Conservation (phyloP, 2,329 filamentous ascomycete genomes). For the Beauveria bassiana region DNA sequence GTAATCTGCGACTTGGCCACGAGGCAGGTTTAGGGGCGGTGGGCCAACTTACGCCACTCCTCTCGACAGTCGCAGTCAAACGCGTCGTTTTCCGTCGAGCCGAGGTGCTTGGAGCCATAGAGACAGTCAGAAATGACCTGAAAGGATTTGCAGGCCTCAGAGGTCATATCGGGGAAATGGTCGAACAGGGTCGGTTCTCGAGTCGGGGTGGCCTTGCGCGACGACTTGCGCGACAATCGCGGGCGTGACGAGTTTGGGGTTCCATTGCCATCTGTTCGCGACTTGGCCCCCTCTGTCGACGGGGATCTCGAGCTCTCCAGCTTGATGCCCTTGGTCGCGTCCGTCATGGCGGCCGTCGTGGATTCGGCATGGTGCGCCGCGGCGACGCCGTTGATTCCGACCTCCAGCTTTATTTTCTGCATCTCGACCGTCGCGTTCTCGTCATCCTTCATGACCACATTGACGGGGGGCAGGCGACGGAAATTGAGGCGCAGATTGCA, state of each 20-base stretch:
- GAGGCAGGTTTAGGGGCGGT: neutral
- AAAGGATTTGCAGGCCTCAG: constrained; percentile 68
- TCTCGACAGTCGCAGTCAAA: constrained; percentile 93
- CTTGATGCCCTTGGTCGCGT: constrained; percentile 1
- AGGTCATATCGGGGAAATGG: constrained; percentile 70
- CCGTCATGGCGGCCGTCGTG: neutral
- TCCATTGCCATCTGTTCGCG: constrained; percentile 39
- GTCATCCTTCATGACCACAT: constrained; percentile 19
- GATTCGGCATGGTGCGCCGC: neutral
- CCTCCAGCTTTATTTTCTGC: constrained; percentile 28
- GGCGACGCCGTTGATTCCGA: constrained; percentile 18
- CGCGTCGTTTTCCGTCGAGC: constrained; percentile 80
- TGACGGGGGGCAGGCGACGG: neutral
- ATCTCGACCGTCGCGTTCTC: constrained; percentile 18
- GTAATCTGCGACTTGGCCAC: neutral
- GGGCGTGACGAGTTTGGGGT: constrained; percentile 47
- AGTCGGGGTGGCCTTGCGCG: constrained; percentile 56
- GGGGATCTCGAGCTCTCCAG: constrained; percentile 4
- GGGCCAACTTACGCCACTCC: constrained; percentile 74
- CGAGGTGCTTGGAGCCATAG: constrained; percentile 87
- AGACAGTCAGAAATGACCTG: constrained; percentile 76
- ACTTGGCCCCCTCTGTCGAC: constrained; percentile 32
- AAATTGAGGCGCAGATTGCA: neutral
- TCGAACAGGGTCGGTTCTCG: constrained; percentile 60
- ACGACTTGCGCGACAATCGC: constrained; percentile 65